Conservation (phyloP, 164 flowering plant genomes). For the Tetrastigma voinierianum region DNA sequence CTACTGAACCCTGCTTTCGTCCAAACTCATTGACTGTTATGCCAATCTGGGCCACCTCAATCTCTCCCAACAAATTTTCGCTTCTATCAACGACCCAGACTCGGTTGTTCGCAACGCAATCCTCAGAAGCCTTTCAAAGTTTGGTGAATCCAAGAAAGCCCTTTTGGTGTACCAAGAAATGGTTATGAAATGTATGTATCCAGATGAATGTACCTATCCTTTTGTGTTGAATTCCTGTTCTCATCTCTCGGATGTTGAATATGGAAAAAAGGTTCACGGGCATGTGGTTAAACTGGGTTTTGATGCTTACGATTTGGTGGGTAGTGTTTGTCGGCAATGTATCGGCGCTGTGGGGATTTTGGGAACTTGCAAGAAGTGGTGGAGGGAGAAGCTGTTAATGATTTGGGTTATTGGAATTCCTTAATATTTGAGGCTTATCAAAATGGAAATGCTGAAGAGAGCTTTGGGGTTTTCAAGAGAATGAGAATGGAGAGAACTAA, state of each 20-base stretch:
- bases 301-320: no score
- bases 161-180: conserved; percentile 38
- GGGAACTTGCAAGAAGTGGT: conserved; percentile 10
- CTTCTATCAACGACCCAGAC: conserved; percentile 24
- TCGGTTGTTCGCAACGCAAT: conserved; percentile 19
- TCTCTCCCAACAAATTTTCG: conserved; percentile 29
- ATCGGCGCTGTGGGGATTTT: conserved; percentile 12
- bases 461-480: conserved; percentile 29
- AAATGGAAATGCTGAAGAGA: conserved; percentile 21
- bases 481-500: conserved; percentile 36
- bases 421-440: conserved; percentile 26
- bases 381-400: conserved; percentile 14
- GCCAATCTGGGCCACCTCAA: conserved; percentile 35
- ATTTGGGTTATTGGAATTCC: conserved; percentile 23
- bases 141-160: conserved; percentile 28
- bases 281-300: conserved; percentile 40
- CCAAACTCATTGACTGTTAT: conserved; percentile 42
- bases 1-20: conserved; percentile 43
- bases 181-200: conserved; percentile 33
- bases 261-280: conserved; percentile 36
- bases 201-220: conserved; percentile 44
- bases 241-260: conserved; percentile 17
- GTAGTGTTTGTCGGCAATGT: no score
- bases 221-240: conserved; percentile 41
- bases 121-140: conserved; percentile 23